Percentiles rank a stretch among this genome's conserved stretches.
These are phyloP conservation scores for Bremia lactucae DNA, from an alignment of 352 stramenopile species.

Conservation along the genomic window DNA sequence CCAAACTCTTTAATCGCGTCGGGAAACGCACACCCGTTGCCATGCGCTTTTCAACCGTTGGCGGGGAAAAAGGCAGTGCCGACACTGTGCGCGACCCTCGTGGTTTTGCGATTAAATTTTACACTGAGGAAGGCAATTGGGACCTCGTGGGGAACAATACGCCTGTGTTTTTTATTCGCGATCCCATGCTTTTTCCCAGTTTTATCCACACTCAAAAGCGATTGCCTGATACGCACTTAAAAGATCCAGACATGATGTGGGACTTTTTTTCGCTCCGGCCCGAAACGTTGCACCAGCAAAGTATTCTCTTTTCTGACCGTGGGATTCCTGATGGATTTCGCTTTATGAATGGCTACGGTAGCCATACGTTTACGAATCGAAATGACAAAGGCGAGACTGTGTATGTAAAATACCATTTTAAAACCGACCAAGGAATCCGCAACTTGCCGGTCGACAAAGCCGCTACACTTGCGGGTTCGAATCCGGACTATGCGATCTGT, in stretches of 20 bases:
- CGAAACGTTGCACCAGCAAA: constrained; percentile 84
- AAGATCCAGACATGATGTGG: constrained; percentile 85
- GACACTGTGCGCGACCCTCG: constrained; percentile 84
- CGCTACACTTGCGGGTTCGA: constrained; percentile 39
- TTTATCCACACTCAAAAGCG: constrained; percentile 92
- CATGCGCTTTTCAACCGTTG: constrained; percentile 81
- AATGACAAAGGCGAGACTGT: constrained; percentile 60
- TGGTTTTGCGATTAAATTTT: constrained; percentile 90
- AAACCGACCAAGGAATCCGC: constrained; percentile 85
- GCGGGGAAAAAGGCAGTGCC: constrained; percentile 60
- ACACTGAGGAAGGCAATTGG: constrained; percentile 91
- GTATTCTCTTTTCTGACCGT: constrained; percentile 84
- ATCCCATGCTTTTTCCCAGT: constrained; percentile 86
- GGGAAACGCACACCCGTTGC: constrained; percentile 83
- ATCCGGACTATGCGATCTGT: constrained; percentile 85
- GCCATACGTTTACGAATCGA: constrained; percentile 88
- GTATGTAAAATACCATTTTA: constrained; percentile 92
- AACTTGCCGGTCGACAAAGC: constrained; percentile 83
- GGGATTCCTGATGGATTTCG: constrained; percentile 83
- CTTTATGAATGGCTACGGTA: constrained; percentile 89
- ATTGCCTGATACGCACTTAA: constrained; percentile 80
- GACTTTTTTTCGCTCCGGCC: constrained; percentile 89
- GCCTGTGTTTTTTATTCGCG: constrained; percentile 91
- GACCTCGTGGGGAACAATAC: constrained; percentile 91
- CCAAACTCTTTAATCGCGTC: constrained; percentile 63